Evolutionary conservation across 768 basidiomycete species (phyloP), one percentile per base, ranked within the genome.

Genomic region (Phylloporus sp.): DNA sequence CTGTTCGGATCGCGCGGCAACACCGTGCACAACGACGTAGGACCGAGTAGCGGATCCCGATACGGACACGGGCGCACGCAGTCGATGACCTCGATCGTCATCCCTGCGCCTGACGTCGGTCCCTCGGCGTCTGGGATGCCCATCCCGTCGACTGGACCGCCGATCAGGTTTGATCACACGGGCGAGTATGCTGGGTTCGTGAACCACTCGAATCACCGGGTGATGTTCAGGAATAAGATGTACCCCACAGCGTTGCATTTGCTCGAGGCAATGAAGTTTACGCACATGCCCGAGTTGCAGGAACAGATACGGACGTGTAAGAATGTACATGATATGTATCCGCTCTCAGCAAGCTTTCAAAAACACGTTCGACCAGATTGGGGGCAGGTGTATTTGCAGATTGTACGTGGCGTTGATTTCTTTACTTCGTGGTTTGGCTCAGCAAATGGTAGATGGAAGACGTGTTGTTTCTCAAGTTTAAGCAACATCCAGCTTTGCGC

Each of bases 241-340:
- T 92, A 84, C 58, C 86, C 86, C 2, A 85, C 81, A 2, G 89
- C 85, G 10, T 66, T 82, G 59, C 89, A 91, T 57, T 74, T 91
- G n/a, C 77, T 81, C 48, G 87, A 91, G 67, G 87, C 88, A 9
- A 71, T 86, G 61, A 86, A 86, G 64, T 91, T 82, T 65, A 60
- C 81, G 32, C 65, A 72, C 20, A 71, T 72, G 3, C 80, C 78
- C 0, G 76, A 78, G 0, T 58, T 86, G 16, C 81, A 81, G 11
- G 82, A 87, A 49, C 58, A 60, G 26, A 84, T 91, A 50, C 74
- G 86, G 47, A 59, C 53, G 12, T 70, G 70, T 52, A 61, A 60
- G n/a, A 72, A 65, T 22, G 66, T 70, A n/a, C 65, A 66, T 38
- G 72, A 75, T 13, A 76, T 72, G 69, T 65, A 64, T 15, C 63